Evolutionary conservation across 768 basidiomycete genomes (phyloP).

Genomic region (Podaxis sp.): DNA sequence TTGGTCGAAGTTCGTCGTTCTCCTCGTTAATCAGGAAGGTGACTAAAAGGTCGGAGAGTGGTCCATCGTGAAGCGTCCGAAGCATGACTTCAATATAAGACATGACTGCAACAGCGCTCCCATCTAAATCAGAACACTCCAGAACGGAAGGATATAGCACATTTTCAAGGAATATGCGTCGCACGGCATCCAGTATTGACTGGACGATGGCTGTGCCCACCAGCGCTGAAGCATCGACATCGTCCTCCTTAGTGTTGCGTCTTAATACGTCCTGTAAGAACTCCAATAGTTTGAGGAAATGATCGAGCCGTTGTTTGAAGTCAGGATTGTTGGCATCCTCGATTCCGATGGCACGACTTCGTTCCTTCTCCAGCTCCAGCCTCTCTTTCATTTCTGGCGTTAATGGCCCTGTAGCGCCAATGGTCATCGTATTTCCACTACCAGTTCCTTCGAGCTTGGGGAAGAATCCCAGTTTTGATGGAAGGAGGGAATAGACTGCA

Average conservation of each 20-base stretch:
- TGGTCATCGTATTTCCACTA: slow-evolving; percentile 60
- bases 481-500: slow-evolving; percentile 89
- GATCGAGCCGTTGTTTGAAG: slow-evolving; percentile 78
- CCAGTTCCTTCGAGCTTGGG: slow-evolving; percentile 40
- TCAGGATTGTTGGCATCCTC: slow-evolving; percentile 76
- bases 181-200: slow-evolving; percentile 79
- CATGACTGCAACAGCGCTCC: slow-evolving; percentile 95
- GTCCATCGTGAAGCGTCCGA: slow-evolving; percentile 66
- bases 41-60: slow-evolving; percentile 69
- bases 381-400: slow-evolving; percentile 57
- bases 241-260: slow-evolving; percentile 54
- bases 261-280: slow-evolving; percentile 88
- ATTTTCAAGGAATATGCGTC: slow-evolving; percentile 87
- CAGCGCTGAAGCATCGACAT: slow-evolving; percentile 57
- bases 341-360: slow-evolving; percentile 59
- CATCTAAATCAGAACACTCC: slow-evolving; percentile 89
- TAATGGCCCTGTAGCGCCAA: slow-evolving; percentile 62
- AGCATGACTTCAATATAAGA: slow-evolving; percentile 92
- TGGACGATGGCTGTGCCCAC: slow-evolving; percentile 83
- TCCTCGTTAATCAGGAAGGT: slow-evolving; percentile 85
- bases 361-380: slow-evolving; percentile 47
- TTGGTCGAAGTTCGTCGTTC: slow-evolving; percentile 57
- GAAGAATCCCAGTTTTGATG: slow-evolving; percentile 79
- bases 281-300: slow-evolving; percentile 87
- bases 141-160: slow-evolving; percentile 91